Evolutionary conservation across 139 green algal genomes (phyloP).

Genomic region (Chlamydomonas asymmetrica): DNA sequence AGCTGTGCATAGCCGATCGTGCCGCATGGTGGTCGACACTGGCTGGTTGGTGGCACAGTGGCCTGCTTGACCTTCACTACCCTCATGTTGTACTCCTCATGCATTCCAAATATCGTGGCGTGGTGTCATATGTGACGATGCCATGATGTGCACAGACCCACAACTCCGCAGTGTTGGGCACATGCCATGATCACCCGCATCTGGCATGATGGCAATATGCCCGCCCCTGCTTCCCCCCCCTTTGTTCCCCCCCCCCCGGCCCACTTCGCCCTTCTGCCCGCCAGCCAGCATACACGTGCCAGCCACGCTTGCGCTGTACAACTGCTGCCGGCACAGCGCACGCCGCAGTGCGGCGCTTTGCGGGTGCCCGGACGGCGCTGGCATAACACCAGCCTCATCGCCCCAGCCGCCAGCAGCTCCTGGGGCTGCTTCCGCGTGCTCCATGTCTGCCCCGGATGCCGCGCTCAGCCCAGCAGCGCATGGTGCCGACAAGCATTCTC

Average conservation of each 20-base stretch:
- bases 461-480: too few relatives aligned
- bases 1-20: too few relatives aligned
- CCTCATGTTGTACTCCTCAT: not conserved
- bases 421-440: not conserved
- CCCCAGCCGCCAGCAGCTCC: not conserved
- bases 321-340: slow-evolving; percentile 16
- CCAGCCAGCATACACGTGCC: slow-evolving; percentile 7
- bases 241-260: not conserved
- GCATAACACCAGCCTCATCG: not conserved
- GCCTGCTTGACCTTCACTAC: too few relatives aligned
- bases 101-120: not conserved
- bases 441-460: too few relatives aligned
- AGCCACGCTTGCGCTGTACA: slow-evolving; percentile 21
- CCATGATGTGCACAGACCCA: not conserved
- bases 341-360: slow-evolving; percentile 10
- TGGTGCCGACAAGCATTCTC: too few relatives aligned
- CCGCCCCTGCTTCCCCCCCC: not conserved
- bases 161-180: not conserved
- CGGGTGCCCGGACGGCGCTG: not conserved
- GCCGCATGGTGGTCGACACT: too few relatives aligned
- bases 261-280: not conserved
- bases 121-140: not conserved
- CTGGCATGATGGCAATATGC: not conserved
- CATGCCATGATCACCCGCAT: not conserved
- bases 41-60: too few relatives aligned